phyloP scores from a whole-genome alignment of 1,284 basidiomycete species.

The Fomitopsis betulina region DNA sequence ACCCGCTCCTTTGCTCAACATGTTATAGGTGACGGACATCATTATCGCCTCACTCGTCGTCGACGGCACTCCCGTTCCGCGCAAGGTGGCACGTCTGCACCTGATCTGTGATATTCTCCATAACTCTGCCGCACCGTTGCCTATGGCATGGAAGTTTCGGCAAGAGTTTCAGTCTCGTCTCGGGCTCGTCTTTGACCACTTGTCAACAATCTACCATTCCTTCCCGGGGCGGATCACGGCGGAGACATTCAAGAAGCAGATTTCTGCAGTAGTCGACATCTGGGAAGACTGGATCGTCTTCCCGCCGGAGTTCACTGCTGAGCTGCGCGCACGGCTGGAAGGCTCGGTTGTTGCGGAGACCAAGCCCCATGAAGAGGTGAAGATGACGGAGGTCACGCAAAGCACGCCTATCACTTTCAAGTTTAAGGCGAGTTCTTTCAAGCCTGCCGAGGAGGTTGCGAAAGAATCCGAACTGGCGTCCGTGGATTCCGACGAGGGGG shows the following conservation, averaged over 20 bases:
- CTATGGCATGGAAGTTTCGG: constrained; percentile 92
- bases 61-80: constrained; percentile 87
- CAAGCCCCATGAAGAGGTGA: constrained; percentile 27
- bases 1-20: constrained; percentile 5
- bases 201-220: constrained; percentile 88
- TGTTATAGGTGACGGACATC: constrained; percentile 73
- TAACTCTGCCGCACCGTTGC: constrained; percentile 86
- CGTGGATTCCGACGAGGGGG: constrained; percentile 42
- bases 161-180: constrained; percentile 86
- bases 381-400: constrained; percentile 26
- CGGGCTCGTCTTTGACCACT: constrained; percentile 88
- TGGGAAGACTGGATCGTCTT: constrained; percentile 99
- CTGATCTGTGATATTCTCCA: constrained; percentile 97
- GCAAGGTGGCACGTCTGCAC: constrained; percentile 93
- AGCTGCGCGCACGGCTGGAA: constrained; percentile 69
- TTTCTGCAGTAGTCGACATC: constrained; percentile 79
- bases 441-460: constrained; percentile 47
- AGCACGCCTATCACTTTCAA: constrained; percentile 40
- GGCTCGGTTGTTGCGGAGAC: constrained; percentile 41
- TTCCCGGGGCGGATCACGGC: constrained; percentile 92
- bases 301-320: constrained; percentile 73
- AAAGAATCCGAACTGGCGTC: constrained; percentile 25
- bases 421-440: constrained; percentile 79
- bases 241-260: constrained; percentile 89
- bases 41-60: constrained; percentile 82